A percentile compares a stretch with the other conserved stretches of the same genome.
Conservation (phyloP, 75 land plant species). For the Gnetum montanum region DNA sequence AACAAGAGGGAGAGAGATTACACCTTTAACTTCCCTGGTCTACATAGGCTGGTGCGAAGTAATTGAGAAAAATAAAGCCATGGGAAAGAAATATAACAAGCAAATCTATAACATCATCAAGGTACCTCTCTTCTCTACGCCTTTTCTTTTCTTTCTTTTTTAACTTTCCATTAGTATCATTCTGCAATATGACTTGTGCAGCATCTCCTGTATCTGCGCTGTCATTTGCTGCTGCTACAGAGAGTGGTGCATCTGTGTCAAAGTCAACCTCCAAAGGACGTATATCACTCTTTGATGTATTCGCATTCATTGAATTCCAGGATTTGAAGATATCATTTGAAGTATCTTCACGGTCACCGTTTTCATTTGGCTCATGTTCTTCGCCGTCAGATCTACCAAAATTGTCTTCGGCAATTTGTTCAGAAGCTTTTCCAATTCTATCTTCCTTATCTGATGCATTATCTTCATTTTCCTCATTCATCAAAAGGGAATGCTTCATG, state of each 20-base stretch:
- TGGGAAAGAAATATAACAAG: not conserved
- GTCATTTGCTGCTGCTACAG: conserved; percentile 10
- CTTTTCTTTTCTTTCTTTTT: conserved; percentile 51
- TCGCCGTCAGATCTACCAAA: too few species aligned
- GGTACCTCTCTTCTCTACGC: conserved; percentile 64
- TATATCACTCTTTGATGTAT: conserved; percentile 37
- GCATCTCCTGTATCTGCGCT: conserved; percentile 1
- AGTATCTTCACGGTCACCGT: conserved; percentile 7
- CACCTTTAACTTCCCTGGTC: not conserved
- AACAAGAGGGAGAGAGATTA: not conserved
- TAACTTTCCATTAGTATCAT: not conserved
- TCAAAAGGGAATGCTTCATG: conserved; percentile 62
- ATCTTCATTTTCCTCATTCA: conserved; percentile 3
- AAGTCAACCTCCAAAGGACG: conserved; percentile 69
- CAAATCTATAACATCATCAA: not conserved
- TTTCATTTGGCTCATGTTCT: conserved; percentile 11
- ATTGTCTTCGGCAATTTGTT: too few species aligned
- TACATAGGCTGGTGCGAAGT: not conserved
- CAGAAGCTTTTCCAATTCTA: too few species aligned
- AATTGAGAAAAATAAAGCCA: not conserved
- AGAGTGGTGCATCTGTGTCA: conserved; percentile 25
- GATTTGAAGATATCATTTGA: conserved; percentile 1
- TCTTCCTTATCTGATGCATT: too few species aligned
- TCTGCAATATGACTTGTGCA: not conserved
- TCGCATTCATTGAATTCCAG: not conserved